phyloP scores from a whole-genome alignment of 257 asterid species.

The Apocynum venetum region DNA sequence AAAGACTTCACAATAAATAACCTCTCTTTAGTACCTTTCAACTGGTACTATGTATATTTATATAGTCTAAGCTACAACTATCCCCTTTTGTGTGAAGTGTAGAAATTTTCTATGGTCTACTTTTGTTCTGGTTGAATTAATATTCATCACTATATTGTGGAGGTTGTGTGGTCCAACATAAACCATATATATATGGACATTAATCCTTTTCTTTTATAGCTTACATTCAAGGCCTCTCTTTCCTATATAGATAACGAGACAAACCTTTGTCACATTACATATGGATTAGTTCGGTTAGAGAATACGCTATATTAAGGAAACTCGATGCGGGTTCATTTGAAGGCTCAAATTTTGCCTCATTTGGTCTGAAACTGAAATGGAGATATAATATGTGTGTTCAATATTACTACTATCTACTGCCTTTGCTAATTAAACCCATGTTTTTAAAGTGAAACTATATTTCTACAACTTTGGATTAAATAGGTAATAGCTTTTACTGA shows the following conservation, averaged over 20 bases:
- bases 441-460: no score
- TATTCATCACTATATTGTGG: not conserved
- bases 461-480: no score
- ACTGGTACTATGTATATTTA: not conserved
- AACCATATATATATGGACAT: not conserved
- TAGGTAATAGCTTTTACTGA: no score
- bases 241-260: not conserved
- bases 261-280: not conserved
- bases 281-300: not conserved
- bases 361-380: not conserved
- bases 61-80: not conserved
- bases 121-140: not conserved
- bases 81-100: not conserved
- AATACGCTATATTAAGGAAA: not conserved
- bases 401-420: no score
- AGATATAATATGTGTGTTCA: not conserved
- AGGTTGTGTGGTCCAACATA: not conserved
- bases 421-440: no score
- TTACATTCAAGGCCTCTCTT: not conserved
- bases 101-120: not conserved
- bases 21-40: constrained; percentile 1
- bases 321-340: not conserved
- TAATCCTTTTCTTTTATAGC: not conserved
- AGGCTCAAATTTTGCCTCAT: no score
- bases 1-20: not conserved